Evolutionary conservation across 140 eudicot species (phyloP), one percentile per base, ranked within the genome.

Genomic region (Cichorium intybus): DNA sequence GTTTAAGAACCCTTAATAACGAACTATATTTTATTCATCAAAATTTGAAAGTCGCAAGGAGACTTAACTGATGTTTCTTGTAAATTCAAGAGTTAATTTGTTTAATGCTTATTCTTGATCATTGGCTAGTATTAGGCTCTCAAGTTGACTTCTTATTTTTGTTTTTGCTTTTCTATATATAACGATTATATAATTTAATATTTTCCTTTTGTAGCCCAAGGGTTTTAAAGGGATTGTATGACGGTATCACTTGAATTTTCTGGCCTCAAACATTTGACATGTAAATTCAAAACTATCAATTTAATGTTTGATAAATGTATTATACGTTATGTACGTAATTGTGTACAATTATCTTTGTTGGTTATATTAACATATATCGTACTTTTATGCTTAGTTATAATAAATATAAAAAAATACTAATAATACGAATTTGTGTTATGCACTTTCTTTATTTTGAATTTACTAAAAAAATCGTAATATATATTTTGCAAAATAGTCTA

Each of bases 61-160:
- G 57, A 67, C 16, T 67, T 67, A 18, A 43, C 6, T 2, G 33
- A 5, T 5, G 8, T 45, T 59, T 59, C 52, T 33, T 70, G 15
- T 58, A 28, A 45, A 56, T 56, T 8, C 0, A 20, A 27, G 24
- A 33, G n/a, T 53, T 35, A 6, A 17, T 23, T 33, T 45, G n/a
- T 2, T 47, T 51, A 64, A 48, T 11, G 54, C 7, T 37, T 55
- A 31, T 4, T 56, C 23, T 18, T 17, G 57, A 56, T 35, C 43
- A 10, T 35, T 4, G 14, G 15, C 73, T 29, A 66, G 49, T 33
- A 31, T 48, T 15, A 64, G 16, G n/a, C 26, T 47, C 57, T 29
- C 59, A 11, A 33, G n/a, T 66, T 66, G 31, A 31, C 20, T 66
- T 66, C 22, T 62, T 33, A 10, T 22, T 21, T 50, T 51, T 37